These are phyloP conservation scores for Durio zibethinus DNA, from an alignment of 345 rosid species.

Conservation along the genomic window DNA sequence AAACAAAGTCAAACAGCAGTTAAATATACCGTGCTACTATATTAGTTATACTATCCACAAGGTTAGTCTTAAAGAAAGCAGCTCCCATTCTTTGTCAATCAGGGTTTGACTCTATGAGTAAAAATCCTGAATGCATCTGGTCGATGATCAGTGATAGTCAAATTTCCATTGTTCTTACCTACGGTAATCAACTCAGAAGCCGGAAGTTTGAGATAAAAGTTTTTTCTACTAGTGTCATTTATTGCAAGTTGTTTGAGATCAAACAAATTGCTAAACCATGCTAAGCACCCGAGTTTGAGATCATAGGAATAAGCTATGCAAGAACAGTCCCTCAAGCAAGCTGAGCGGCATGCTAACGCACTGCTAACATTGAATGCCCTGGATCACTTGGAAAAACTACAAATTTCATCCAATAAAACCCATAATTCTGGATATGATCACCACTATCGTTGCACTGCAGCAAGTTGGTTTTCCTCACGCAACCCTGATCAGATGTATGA, in stretches of 20 bases:
- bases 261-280: background rate
- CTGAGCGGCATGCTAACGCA: slow-evolving; percentile 5
- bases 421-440: no score
- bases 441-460: background rate
- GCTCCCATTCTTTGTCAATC: no score
- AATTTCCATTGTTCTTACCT: background rate
- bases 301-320: slow-evolving; percentile 36
- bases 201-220: slow-evolving; percentile 10
- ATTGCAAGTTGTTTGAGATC: background rate
- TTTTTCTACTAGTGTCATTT: background rate
- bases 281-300: background rate
- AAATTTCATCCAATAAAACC: background rate
- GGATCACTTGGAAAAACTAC: background rate
- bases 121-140: no score
- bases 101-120: no score
- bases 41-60: no score
- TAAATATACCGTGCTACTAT: no score
- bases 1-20: background rate
- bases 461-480: background rate
- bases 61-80: no score
- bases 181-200: background rate
- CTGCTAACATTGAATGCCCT: no score
- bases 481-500: background rate
- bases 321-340: slow-evolving; percentile 34
- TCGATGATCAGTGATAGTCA: no score